Evolutionary conservation across 2,329 filamentous ascomycete genomes (phyloP).

Genomic region (Clonostachys byssicola): DNA sequence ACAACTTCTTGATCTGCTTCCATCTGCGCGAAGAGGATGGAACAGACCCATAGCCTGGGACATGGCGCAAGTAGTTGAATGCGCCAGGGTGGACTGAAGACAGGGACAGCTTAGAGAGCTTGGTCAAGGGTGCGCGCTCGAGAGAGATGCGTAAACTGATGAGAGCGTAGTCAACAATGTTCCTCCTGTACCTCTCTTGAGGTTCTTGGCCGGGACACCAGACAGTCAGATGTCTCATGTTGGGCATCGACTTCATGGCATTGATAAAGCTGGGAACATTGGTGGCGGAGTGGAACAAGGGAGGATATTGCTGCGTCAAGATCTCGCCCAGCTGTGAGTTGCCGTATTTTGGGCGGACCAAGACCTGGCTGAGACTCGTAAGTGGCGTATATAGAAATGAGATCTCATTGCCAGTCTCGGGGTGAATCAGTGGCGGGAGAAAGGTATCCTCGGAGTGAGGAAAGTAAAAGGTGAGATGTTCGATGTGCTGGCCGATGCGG

Average conservation of each 20-base stretch:
- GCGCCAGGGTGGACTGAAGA: conserved; percentile 70
- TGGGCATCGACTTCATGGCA: conserved; percentile 64
- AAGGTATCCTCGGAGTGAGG: conserved; percentile 76
- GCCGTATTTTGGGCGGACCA: conserved; percentile 72
- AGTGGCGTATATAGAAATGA: conserved; percentile 80
- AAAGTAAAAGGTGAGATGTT: conserved; percentile 73
- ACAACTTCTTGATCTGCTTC: conserved; percentile 72
- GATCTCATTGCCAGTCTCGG: conserved; percentile 71
- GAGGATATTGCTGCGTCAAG: conserved; percentile 81
- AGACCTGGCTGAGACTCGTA: conserved; percentile 55
- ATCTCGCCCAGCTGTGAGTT: conserved; percentile 76
- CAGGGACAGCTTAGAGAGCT: conserved; percentile 67
- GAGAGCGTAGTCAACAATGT: conserved; percentile 82
- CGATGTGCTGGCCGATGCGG: conserved; percentile 74
- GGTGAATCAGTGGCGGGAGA: conserved; percentile 79
- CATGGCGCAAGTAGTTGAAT: conserved; percentile 73
- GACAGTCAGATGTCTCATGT: conserved; percentile 70
- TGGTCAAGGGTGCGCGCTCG: conserved; percentile 64
- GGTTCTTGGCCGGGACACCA: conserved; percentile 70
- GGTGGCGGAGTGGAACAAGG: conserved; percentile 83
- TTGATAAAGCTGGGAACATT: conserved; percentile 82
- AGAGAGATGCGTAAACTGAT: conserved; percentile 82
- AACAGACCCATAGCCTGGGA: conserved; percentile 68
- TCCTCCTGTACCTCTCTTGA: conserved; percentile 67
- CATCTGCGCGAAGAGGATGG: conserved; percentile 70